Percentiles rank a stretch among this genome's conserved stretches.
phyloP scores from a whole-genome alignment of 805 yeast species.

The Hanseniaspora occidentalis region DNA sequence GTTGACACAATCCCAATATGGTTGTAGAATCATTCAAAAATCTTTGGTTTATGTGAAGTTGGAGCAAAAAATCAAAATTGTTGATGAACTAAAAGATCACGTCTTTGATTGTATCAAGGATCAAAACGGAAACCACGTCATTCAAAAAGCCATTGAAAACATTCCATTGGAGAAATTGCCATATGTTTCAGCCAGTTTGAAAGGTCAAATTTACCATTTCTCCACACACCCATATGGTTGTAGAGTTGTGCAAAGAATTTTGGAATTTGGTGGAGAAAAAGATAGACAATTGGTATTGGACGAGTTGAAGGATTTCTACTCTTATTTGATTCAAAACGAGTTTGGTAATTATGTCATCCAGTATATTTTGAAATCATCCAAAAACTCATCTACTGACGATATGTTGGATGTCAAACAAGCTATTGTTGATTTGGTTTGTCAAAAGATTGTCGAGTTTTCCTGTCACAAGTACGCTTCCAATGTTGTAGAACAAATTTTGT shows the following conservation, averaged over 20 bases:
- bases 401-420: slow-evolving; percentile 20
- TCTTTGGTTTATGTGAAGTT: slow-evolving; percentile 66
- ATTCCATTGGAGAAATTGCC: slow-evolving; percentile 60
- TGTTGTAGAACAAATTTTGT: slow-evolving; percentile 89
- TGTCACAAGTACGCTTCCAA: slow-evolving; percentile 96
- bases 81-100: slow-evolving; percentile 54
- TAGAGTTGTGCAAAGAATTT: slow-evolving; percentile 83
- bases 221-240: slow-evolving; percentile 97
- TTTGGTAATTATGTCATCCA: slow-evolving; percentile 97
- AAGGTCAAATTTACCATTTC: slow-evolving; percentile 62
- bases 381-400: slow-evolving; percentile 30
- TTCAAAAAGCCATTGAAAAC: slow-evolving; percentile 85
- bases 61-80: slow-evolving; percentile 53
- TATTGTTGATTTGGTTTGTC: slow-evolving; percentile 57
- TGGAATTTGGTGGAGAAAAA: slow-evolving; percentile 58
- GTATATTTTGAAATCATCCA: slow-evolving; percentile 82
- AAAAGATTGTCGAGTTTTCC: slow-evolving; percentile 69
- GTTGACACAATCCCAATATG: slow-evolving; percentile 89
- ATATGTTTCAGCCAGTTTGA: slow-evolving; percentile 62
- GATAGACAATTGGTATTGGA: slow-evolving; percentile 58
- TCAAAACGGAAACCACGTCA: slow-evolving; percentile 96
- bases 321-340: slow-evolving; percentile 81
- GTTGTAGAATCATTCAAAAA: slow-evolving; percentile 92
- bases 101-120: slow-evolving; percentile 71
- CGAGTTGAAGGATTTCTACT: slow-evolving; percentile 62